phyloP scores from a whole-genome alignment of 768 basidiomycete species.

The Mrakia frigida region DNA sequence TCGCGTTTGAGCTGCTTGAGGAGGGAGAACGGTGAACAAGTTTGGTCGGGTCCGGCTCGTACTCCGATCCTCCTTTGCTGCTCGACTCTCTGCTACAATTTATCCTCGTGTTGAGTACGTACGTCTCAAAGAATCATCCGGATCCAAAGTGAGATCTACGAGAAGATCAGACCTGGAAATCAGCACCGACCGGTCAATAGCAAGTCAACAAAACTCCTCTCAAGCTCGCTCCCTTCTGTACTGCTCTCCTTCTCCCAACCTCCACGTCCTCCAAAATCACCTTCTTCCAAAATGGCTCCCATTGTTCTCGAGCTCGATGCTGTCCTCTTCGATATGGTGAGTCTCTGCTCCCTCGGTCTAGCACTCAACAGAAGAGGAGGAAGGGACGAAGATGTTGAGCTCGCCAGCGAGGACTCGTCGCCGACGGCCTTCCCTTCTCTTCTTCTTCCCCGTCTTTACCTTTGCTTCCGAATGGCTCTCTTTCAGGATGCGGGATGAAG shows the following conservation, averaged over 20 bases:
- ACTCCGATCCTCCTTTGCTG: too few relatives aligned
- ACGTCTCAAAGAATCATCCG: too few relatives aligned
- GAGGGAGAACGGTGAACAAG: too few relatives aligned
- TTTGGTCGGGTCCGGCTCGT: too few relatives aligned
- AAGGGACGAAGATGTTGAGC: background rate
- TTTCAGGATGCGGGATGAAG: too few relatives aligned
- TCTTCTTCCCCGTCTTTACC: too few relatives aligned
- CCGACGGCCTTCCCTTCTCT: background rate
- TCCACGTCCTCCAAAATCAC: background rate
- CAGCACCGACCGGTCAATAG: background rate
- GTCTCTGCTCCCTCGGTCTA: background rate
- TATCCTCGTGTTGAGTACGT: too few relatives aligned
- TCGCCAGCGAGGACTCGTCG: background rate
- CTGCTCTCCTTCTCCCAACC: background rate
- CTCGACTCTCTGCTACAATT: too few relatives aligned
- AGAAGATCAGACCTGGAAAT: background rate
- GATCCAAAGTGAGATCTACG: too few relatives aligned
- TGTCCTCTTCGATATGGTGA: constrained; percentile 28
- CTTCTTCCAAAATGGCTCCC: constrained; percentile 12
- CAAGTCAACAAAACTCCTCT: background rate
- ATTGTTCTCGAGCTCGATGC: constrained; percentile 25
- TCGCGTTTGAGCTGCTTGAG: too few relatives aligned
- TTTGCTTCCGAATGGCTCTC: too few relatives aligned
- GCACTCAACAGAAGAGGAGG: background rate
- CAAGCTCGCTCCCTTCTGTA: background rate